Percentiles rank a stretch among this genome's conserved stretches.
These are phyloP conservation scores for Actinidia chinensis DNA, from an alignment of 179 eudicot species.

Conservation along the genomic window DNA sequence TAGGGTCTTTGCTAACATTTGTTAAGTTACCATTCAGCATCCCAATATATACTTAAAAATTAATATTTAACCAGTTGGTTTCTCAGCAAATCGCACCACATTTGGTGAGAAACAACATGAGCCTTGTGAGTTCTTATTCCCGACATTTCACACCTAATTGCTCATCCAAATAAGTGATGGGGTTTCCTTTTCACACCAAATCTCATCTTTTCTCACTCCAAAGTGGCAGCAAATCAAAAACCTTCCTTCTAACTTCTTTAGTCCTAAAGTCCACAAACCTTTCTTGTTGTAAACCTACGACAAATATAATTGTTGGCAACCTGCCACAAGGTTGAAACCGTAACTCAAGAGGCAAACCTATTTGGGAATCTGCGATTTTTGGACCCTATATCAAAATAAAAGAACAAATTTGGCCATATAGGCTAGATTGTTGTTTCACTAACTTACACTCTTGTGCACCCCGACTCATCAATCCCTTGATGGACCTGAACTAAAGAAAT, in stretches of 20 bases:
- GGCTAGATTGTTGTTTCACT: neutral
- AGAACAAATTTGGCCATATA: neutral
- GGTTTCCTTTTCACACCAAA: too few relatives aligned
- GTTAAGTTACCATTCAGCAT: too few relatives aligned
- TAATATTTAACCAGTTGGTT: too few relatives aligned
- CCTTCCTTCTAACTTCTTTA: neutral
- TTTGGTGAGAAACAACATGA: too few relatives aligned
- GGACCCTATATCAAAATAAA: neutral
- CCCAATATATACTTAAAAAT: too few relatives aligned
- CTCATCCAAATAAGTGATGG: too few relatives aligned
- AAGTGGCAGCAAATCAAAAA: too few relatives aligned
- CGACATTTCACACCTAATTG: too few relatives aligned
- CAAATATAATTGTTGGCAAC: neutral
- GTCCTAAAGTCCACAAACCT: neutral
- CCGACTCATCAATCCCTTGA: neutral
- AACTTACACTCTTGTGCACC: neutral
- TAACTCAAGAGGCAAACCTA: neutral
- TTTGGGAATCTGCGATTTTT: too few relatives aligned
- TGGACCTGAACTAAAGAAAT: neutral
- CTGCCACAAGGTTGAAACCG: neutral
- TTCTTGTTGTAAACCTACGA: neutral
- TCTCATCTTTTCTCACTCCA: too few relatives aligned
- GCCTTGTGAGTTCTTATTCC: too few relatives aligned
- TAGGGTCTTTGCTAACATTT: neutral
- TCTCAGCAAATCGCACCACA: too few relatives aligned